phyloP scores from a whole-genome alignment of 768 basidiomycete genomes.

The Mycena rosella region DNA sequence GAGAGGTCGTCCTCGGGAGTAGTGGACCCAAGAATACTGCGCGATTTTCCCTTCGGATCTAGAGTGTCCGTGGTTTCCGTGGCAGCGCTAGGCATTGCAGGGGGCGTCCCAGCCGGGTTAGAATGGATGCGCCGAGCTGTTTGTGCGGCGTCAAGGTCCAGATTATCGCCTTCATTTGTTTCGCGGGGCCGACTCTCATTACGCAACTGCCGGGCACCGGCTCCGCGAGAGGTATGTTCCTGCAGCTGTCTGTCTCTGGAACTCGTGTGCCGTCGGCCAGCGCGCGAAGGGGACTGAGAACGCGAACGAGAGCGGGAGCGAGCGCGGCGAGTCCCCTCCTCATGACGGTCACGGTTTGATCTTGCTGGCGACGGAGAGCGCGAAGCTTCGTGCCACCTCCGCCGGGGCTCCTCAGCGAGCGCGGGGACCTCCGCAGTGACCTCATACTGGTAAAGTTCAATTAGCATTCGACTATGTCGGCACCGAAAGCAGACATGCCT shows the following conservation, averaged over 20 bases:
- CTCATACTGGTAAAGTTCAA: constrained; percentile 20
- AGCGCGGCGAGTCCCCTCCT: constrained; percentile 5
- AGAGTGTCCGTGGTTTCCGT: constrained; percentile 16
- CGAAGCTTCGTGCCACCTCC: constrained; percentile 27
- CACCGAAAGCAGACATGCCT: constrained; percentile 61
- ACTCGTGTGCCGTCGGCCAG: background rate
- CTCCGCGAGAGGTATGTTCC: constrained; percentile 25
- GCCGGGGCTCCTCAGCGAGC: constrained; percentile 26
- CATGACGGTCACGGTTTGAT: constrained; percentile 12
- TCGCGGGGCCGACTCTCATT: constrained; percentile 11
- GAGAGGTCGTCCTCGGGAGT: constrained; percentile 6
- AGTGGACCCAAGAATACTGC: constrained; percentile 3
- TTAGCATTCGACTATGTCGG: constrained; percentile 4
- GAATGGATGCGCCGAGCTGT: background rate
- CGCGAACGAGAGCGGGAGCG: background rate
- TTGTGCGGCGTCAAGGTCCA: background rate
- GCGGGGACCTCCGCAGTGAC: constrained; percentile 16
- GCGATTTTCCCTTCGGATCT: constrained; percentile 26
- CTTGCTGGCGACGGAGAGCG: constrained; percentile 17
- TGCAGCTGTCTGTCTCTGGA: constrained; percentile 21
- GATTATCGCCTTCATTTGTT: background rate
- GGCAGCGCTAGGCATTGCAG: background rate
- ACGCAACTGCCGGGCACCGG: constrained; percentile 12
- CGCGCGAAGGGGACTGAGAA: background rate
- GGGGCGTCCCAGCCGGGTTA: background rate